These are phyloP conservation scores for Talaromyces wortmannii DNA, from an alignment of 495 filamentous ascomycete species.

Conservation along the genomic window DNA sequence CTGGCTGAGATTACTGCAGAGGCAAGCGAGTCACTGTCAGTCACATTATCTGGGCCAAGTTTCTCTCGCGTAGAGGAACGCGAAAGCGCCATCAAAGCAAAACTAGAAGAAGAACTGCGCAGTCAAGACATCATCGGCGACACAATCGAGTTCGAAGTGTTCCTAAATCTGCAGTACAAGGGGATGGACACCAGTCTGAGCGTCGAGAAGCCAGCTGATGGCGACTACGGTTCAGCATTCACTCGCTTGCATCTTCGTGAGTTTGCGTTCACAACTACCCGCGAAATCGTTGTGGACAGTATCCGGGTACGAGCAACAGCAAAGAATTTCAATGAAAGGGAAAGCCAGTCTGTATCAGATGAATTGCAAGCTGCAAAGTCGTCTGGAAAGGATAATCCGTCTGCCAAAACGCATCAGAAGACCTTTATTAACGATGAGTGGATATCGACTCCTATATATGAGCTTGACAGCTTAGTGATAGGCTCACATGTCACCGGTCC, in stretches of 20 bases:
- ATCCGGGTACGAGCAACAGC: constrained; percentile 76
- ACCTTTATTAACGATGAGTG: constrained; percentile 74
- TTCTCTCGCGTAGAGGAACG: constrained; percentile 20
- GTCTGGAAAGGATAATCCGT: constrained; percentile 58
- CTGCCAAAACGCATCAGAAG: constrained; percentile 71
- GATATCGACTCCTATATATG: constrained; percentile 78
- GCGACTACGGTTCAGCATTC: constrained; percentile 36
- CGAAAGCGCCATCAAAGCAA: constrained; percentile 21
- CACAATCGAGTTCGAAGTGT: constrained; percentile 40
- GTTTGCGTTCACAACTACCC: constrained; percentile 46
- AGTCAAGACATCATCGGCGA: constrained; percentile 27
- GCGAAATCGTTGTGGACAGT: constrained; percentile 60
- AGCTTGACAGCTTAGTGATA: constrained; percentile 66
- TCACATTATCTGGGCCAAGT: constrained; percentile 20
- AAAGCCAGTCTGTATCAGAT: constrained; percentile 49
- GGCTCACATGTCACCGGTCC: constrained; percentile 76
- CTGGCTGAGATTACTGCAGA: constrained; percentile 47
- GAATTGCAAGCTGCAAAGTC: constrained; percentile 29
- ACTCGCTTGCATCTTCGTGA: constrained; percentile 41
- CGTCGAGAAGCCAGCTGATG: constrained; percentile 32
- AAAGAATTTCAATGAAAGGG: constrained; percentile 37
- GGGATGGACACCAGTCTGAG: constrained; percentile 47
- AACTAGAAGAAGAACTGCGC: constrained; percentile 28
- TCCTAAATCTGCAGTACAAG: constrained; percentile 46
- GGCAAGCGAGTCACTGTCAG: constrained; percentile 40